Evolutionary conservation across 1,284 basidiomycete species (phyloP).

Genomic region (Sporisorium graminicola): DNA sequence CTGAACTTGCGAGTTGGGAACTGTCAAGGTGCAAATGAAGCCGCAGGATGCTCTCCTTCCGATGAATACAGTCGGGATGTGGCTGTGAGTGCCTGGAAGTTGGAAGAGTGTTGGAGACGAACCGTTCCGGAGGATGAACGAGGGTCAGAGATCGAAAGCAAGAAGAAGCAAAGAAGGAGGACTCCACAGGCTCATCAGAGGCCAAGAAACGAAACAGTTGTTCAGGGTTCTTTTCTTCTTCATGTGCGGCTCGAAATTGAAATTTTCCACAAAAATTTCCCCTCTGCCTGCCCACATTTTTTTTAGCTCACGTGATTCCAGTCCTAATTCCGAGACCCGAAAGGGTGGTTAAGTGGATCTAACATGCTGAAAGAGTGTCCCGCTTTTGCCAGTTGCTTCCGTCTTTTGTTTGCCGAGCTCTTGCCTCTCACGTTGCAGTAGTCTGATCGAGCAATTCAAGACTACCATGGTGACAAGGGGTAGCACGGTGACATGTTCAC

Average conservation of each 20-base stretch:
- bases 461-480: background rate
- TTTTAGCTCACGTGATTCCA: conserved; percentile 38
- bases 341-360: background rate
- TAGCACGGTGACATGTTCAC: background rate
- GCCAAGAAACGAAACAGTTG: background rate
- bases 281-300: conserved; percentile 9
- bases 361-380: background rate
- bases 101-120: background rate
- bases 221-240: conserved; percentile 30
- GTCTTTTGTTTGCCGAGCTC: background rate
- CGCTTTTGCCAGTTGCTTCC: background rate
- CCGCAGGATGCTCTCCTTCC: background rate
- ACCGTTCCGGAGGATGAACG: background rate
- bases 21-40: background rate
- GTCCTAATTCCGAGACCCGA: conserved; percentile 21
- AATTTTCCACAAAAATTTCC: conserved; percentile 42
- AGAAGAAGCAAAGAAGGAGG: too few species aligned
- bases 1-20: background rate
- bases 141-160: conserved; percentile 5
- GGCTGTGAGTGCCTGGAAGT: background rate
- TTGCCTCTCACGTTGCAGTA: background rate
- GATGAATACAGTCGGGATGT: background rate
- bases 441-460: too few species aligned
- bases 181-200: conserved; percentile 13
- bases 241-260: conserved; percentile 8